Evolutionary conservation across 371 early-diverging fungal genomes (phyloP).

Genomic region (Rhizopus sp.): DNA sequence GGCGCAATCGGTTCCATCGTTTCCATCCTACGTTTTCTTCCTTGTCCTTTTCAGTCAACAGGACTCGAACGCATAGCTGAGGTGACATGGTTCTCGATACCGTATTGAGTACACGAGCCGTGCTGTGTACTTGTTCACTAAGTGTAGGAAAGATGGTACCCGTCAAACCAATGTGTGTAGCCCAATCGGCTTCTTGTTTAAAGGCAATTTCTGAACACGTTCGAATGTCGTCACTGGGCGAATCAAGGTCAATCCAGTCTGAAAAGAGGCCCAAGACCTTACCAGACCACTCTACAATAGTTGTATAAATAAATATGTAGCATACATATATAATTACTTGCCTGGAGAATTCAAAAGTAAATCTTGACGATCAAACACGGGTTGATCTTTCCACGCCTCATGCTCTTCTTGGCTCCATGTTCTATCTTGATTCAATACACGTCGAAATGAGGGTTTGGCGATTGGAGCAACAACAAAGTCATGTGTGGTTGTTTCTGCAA

Average conservation of each 20-base stretch:
- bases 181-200: constrained; percentile 75
- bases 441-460: constrained; percentile 49
- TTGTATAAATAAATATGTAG: neutral
- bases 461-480: constrained; percentile 67
- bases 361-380: constrained; percentile 47
- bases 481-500: constrained; percentile 55
- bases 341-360: neutral
- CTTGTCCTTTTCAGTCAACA: constrained; percentile 33
- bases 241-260: constrained; percentile 66
- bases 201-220: constrained; percentile 66
- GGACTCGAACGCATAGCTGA: constrained; percentile 42
- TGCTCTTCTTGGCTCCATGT: constrained; percentile 10
- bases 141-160: constrained; percentile 57
- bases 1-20: constrained; percentile 70
- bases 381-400: constrained; percentile 38
- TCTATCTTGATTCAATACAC: constrained; percentile 46
- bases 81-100: constrained; percentile 43
- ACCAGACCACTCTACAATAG: constrained; percentile 45
- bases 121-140: constrained; percentile 43
- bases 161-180: constrained; percentile 67
- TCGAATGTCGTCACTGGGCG: constrained; percentile 46
- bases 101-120: constrained; percentile 57
- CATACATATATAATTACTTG: neutral
- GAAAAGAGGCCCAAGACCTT: constrained; percentile 61
- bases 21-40: constrained; percentile 53